Base-by-base conservation (phyloP, 2,329 filamentous ascomycete species). In the Pyrenochaeta sp. region DNA sequence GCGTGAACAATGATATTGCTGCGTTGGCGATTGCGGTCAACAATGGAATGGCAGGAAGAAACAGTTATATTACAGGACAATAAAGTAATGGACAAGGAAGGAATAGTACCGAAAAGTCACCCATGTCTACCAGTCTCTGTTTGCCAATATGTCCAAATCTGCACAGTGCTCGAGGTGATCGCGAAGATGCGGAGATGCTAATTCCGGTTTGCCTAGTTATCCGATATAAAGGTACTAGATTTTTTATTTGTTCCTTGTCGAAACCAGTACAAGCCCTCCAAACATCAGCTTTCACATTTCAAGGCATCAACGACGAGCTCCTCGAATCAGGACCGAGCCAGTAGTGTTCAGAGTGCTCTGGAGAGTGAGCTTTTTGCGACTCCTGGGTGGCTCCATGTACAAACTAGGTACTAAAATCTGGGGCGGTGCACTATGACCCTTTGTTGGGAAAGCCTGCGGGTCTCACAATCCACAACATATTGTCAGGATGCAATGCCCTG, bases 11-110 rank as follows among this genome's bases (percentile, higher is more conserved):
- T 2, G 73, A 76, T 48, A 67, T 75, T 35, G 58, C 61, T 9
- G 68, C 69, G 17, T 46, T 76, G 49, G 73, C 71, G 2, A 68
- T 76, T 48, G 74, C 73, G 20, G 58, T 76, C n/a, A 75, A 76
- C 29, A 73, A 74, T 52, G 68, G 59, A 14, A 62, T 66, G 43
- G 71, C 68, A 6, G 71, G 69, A n/a, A 50, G 61, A 39, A 73
- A 75, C 43, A 44, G 46, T 2, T 60, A 64, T 27, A 58, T 74
- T 18, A 71, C 67, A 4, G 63, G 60, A 7, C 7, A 47, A 27
- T 62, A 39, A 56, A 17, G 35, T 40, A 18, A 20, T 7, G 33
- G 10, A 21, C 32, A 14, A 11, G 20, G 11, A 23, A 11, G 20
- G 37, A 31, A 23, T 36, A 17, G 35, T 9, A 27, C 15, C 18